Evolutionary conservation across 768 basidiomycete species (phyloP).

Genomic region (Glaciozyma antarctica): DNA sequence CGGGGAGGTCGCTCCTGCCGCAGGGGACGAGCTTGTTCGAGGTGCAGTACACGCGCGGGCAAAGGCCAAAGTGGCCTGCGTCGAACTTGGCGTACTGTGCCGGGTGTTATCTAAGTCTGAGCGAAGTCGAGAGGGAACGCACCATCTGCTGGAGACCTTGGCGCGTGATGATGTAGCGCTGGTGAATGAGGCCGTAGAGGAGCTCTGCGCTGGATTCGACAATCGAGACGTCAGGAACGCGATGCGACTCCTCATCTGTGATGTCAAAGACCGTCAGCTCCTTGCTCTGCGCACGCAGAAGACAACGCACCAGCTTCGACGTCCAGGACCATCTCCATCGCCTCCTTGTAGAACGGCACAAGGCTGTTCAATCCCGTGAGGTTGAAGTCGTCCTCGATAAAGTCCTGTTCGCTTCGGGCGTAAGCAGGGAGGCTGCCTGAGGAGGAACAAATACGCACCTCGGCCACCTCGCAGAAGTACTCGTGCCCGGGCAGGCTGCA

Average conservation of each 20-base stretch:
- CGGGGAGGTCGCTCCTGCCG: constrained; percentile 89
- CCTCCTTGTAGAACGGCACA: constrained; percentile 99
- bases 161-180: constrained; percentile 91
- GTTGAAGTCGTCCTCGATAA: constrained; percentile 99
- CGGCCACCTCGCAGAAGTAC: constrained; percentile 35
- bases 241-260: constrained; percentile 68
- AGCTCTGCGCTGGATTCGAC: constrained; percentile 96
- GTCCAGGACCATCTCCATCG: constrained; percentile 99
- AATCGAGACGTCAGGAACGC: constrained; percentile 97
- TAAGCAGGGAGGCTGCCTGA: neutral
- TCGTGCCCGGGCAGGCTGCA: constrained; percentile 61
- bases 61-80: constrained; percentile 76
- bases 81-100: constrained; percentile 91
- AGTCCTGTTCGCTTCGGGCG: constrained; percentile 52
- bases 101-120: neutral
- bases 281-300: no score
- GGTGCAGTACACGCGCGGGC: constrained; percentile 89
- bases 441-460: neutral
- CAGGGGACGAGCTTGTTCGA: constrained; percentile 84
- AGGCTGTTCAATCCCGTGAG: constrained; percentile 86
- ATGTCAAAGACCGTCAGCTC: neutral
- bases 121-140: constrained; percentile 26
- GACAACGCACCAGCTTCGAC: constrained; percentile 80
- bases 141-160: constrained; percentile 93
- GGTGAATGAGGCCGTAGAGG: constrained; percentile 93